Evolutionary conservation across 768 basidiomycete species (phyloP).

Genomic region (Trametes villosa): DNA sequence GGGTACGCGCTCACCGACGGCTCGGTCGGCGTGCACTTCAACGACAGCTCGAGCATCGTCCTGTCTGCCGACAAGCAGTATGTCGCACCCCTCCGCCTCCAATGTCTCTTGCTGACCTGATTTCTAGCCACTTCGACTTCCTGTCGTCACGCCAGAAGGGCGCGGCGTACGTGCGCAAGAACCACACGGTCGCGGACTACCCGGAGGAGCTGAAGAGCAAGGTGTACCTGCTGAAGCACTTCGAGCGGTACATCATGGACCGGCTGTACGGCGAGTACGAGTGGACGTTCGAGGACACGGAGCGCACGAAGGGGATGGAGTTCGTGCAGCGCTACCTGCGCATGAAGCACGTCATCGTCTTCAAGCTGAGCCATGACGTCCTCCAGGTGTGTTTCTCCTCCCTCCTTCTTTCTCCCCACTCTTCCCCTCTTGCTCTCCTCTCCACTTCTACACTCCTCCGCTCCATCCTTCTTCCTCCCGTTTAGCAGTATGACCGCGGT

Average conservation of each 20-base stretch:
- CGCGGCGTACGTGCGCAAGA: slow-evolving; percentile 71
- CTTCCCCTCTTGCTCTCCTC: too few species aligned
- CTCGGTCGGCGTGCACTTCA: slow-evolving; percentile 94
- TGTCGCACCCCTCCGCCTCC: slow-evolving; percentile 43
- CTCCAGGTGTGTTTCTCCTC: slow-evolving; percentile 71
- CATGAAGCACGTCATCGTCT: slow-evolving; percentile 97
- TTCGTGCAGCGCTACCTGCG: slow-evolving; percentile 95
- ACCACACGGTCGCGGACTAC: slow-evolving; percentile 69
- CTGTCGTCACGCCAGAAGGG: slow-evolving; percentile 72
- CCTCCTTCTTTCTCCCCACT: too few species aligned
- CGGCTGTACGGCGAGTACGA: slow-evolving; percentile 83
- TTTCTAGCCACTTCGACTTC: slow-evolving; percentile 85
- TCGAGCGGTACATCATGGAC: slow-evolving; percentile 94
- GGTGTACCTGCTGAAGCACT: slow-evolving; percentile 90
- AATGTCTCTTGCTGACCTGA: not conserved
- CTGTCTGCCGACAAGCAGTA: slow-evolving; percentile 87
- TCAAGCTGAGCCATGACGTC: slow-evolving; percentile 94
- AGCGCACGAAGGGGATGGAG: slow-evolving; percentile 82
- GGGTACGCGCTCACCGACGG: slow-evolving; percentile 97
- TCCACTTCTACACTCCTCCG: too few species aligned
- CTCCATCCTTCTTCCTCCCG: too few species aligned
- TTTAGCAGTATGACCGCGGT: too few species aligned
- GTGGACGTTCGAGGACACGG: slow-evolving; percentile 75
- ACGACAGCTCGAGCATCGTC: slow-evolving; percentile 88
- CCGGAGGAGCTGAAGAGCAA: slow-evolving; percentile 88